Percentiles rank a stretch among this genome's conserved stretches.
These are phyloP conservation scores for Maudiozyma pseudohumilis DNA, from an alignment of 805 yeast genomes.

Conservation along the genomic window DNA sequence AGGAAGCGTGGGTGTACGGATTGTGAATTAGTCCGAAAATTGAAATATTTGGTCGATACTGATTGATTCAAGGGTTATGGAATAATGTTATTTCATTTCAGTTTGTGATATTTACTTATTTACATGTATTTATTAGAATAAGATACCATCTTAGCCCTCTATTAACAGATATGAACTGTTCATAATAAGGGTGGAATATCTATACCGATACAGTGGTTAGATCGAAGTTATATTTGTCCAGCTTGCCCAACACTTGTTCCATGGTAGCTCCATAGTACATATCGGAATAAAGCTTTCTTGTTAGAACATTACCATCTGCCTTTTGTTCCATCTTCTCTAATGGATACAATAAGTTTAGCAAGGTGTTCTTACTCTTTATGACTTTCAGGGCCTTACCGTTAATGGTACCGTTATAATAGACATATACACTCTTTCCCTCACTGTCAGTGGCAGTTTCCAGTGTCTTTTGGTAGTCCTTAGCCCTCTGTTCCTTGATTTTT, in stretches of 20 bases:
- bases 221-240: conserved; percentile 28
- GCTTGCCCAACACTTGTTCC: conserved; percentile 13
- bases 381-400: conserved; percentile 39
- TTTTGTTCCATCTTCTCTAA: conserved; percentile 35
- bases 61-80: too few species aligned
- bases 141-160: background rate
- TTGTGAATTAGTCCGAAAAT: background rate
- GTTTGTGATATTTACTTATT: background rate
- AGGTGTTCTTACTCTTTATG: conserved; percentile 54
- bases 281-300: conserved; percentile 43
- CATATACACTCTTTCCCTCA: conserved; percentile 29
- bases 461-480: conserved; percentile 2
- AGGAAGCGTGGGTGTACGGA: background rate
- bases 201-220: conserved; percentile 23
- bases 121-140: background rate
- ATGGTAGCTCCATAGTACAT: conserved; percentile 23
- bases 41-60: too few species aligned
- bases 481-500: conserved; percentile 31
- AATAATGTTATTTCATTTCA: background rate
- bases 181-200: background rate
- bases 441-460: conserved; percentile 1
- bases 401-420: conserved; percentile 40
- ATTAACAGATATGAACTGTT: background rate
- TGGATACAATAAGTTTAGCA: conserved; percentile 46
- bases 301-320: conserved; percentile 36